These are phyloP conservation scores for Trichophyton equinum DNA, from an alignment of 2,329 filamentous ascomycete species.

Conservation along the genomic window DNA sequence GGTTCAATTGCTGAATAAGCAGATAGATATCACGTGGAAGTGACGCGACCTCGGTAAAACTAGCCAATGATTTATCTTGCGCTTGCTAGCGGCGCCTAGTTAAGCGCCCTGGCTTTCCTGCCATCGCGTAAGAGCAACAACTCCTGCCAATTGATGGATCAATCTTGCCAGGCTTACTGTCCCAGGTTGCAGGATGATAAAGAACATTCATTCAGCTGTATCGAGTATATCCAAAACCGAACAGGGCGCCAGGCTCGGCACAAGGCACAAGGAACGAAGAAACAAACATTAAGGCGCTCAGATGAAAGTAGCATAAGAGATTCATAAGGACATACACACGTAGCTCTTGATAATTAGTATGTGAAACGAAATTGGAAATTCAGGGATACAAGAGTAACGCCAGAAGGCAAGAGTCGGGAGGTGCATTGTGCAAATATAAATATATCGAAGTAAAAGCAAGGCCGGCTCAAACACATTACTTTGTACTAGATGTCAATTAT, in stretches of 20 bases:
- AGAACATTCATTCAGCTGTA: background rate
- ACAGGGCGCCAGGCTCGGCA: background rate
- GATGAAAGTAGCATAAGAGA: background rate
- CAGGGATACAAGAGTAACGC: background rate
- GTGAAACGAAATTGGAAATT: background rate
- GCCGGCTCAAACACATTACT: background rate
- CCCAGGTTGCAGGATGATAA: background rate
- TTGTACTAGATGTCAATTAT: background rate
- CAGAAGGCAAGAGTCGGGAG: background rate
- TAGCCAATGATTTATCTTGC: too few species aligned
- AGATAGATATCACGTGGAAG: too few species aligned
- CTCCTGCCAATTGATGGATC: too few species aligned
- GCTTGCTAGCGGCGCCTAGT: too few species aligned
- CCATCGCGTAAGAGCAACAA: too few species aligned
- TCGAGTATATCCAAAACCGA: background rate
- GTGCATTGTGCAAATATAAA: background rate
- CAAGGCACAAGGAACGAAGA: background rate
- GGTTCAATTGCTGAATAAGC: too few species aligned
- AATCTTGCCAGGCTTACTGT: too few species aligned
- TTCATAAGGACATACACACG: conserved; percentile 1
- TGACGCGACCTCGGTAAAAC: too few species aligned
- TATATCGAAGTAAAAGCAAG: background rate
- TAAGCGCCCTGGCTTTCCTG: too few species aligned
- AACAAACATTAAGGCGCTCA: background rate
- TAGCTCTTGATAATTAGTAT: conserved; percentile 1